Percentiles rank a stretch among this genome's conserved stretches.
These are phyloP conservation scores for Drechslera avenae DNA, from an alignment of 2,329 filamentous ascomycete genomes.

Conservation along the genomic window DNA sequence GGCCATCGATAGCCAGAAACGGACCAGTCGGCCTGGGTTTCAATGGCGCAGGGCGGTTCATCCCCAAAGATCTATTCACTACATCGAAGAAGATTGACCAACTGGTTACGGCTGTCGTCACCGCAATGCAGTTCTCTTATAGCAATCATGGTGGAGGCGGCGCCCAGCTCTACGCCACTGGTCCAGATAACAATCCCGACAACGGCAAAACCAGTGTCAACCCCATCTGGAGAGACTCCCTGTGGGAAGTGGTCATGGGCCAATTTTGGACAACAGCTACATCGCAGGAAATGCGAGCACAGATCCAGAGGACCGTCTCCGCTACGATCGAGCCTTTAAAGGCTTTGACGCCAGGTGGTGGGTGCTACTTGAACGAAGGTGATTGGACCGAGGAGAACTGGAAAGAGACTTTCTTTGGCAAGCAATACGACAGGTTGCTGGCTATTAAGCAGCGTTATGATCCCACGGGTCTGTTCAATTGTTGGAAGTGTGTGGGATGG, in stretches of 20 bases:
- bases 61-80: slow-evolving; percentile 38
- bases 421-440: slow-evolving; percentile 36
- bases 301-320: slow-evolving; percentile 39
- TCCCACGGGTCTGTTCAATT: slow-evolving; percentile 41
- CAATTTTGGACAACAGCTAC: slow-evolving; percentile 36
- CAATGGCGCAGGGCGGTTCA: slow-evolving; percentile 41
- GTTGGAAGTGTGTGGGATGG: slow-evolving; percentile 48
- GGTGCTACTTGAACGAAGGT: slow-evolving; percentile 46
- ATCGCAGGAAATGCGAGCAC: slow-evolving; percentile 20
- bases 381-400: slow-evolving; percentile 45
- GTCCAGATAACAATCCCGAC: slow-evolving; percentile 40
- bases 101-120: slow-evolving; percentile 39
- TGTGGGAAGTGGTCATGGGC: slow-evolving; percentile 46
- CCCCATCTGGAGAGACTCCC: slow-evolving; percentile 38
- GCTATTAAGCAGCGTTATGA: slow-evolving; percentile 40
- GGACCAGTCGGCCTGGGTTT: slow-evolving; percentile 44
- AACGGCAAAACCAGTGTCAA: slow-evolving; percentile 41
- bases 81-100: slow-evolving; percentile 24
- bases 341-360: slow-evolving; percentile 41
- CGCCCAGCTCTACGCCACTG: slow-evolving; percentile 45
- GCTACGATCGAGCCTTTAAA: slow-evolving; percentile 41
- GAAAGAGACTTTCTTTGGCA: slow-evolving; percentile 44
- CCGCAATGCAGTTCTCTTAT: slow-evolving; percentile 40
- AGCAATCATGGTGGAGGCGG: slow-evolving; percentile 33
- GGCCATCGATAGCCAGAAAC: slow-evolving; percentile 38